Evolutionary conservation across 2,329 filamentous ascomycete species (phyloP).

Genomic region (Aspergillus sp.): DNA sequence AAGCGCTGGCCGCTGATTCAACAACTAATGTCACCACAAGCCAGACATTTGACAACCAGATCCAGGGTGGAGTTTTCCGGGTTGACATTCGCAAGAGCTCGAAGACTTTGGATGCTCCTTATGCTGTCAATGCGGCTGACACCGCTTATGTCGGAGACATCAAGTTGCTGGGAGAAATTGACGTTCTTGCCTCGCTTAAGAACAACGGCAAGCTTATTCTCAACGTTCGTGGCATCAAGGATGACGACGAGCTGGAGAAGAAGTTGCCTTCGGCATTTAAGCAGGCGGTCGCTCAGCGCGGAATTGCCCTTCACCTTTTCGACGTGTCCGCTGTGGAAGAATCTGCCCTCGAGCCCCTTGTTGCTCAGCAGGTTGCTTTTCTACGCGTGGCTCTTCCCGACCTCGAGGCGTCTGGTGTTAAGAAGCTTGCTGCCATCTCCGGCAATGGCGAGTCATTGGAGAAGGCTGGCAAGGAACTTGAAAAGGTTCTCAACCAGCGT

Average conservation of each 20-base stretch:
- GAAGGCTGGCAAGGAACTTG: slow-evolving; percentile 60
- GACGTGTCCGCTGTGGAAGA: slow-evolving; percentile 69
- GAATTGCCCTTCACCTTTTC: slow-evolving; percentile 70
- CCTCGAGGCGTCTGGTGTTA: slow-evolving; percentile 59
- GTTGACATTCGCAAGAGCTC: slow-evolving; percentile 82
- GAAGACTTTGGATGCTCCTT: slow-evolving; percentile 81
- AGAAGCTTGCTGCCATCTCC: slow-evolving; percentile 65
- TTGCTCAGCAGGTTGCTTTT: slow-evolving; percentile 79
- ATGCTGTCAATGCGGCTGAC: slow-evolving; percentile 76
- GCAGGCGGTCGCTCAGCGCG: slow-evolving; percentile 69
- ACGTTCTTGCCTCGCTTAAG: slow-evolving; percentile 70
- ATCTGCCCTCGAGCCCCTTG: slow-evolving; percentile 65
- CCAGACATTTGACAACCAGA: slow-evolving; percentile 61
- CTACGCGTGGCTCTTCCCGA: slow-evolving; percentile 72
- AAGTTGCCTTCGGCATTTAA: slow-evolving; percentile 69
- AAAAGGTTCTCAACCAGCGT: slow-evolving; percentile 68
- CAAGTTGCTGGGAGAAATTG: slow-evolving; percentile 75
- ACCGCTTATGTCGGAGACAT: slow-evolving; percentile 75
- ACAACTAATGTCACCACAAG: slow-evolving; percentile 61
- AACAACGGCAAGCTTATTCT: slow-evolving; percentile 71
- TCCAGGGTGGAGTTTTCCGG: slow-evolving; percentile 74
- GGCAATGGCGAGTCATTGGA: slow-evolving; percentile 63
- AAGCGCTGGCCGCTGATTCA: slow-evolving; percentile 61
- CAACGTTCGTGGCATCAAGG: slow-evolving; percentile 75
- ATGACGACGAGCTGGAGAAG: slow-evolving; percentile 89